A percentile compares a stretch with the other conserved stretches of the same genome.
Evolutionary conservation across 148 eudicot species (phyloP).

Genomic region (Limonium bicolor): DNA sequence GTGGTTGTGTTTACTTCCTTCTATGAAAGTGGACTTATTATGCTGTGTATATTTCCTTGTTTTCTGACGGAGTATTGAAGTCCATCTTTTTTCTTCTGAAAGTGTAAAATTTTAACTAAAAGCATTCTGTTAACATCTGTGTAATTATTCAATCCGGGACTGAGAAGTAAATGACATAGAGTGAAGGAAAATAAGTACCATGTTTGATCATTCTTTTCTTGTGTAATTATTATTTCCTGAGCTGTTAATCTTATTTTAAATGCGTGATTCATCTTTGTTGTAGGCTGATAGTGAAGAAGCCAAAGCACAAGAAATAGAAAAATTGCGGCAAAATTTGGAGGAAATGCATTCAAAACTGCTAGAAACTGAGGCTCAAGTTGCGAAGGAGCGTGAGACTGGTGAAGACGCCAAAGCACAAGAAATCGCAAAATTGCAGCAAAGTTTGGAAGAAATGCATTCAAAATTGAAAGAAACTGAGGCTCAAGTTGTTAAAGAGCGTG

Average conservation of each 20-base stretch:
- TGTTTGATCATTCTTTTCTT: too few species aligned
- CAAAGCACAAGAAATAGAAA: conserved; percentile 54
- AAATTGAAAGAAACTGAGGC: conserved; percentile 46
- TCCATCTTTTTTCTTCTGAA: too few species aligned
- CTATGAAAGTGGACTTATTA: too few species aligned
- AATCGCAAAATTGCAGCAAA: conserved; percentile 32
- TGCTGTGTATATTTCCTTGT: too few species aligned
- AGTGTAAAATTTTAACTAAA: too few species aligned
- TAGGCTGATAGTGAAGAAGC: conserved; percentile 63
- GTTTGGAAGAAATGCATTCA: conserved; percentile 52
- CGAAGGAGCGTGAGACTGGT: conserved; percentile 39
- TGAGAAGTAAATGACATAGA: too few species aligned
- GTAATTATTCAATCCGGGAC: too few species aligned
- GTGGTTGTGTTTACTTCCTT: too few species aligned
- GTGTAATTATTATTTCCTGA: conserved; percentile 1
- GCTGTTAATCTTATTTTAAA: conserved; percentile 1
- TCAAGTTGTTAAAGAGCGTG: conserved; percentile 39
- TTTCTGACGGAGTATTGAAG: too few species aligned
- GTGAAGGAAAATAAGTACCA: too few species aligned
- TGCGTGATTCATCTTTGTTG: conserved; percentile 1
- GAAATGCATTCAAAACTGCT: conserved; percentile 44
- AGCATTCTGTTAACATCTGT: too few species aligned
- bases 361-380: conserved; percentile 40
- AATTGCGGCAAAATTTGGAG: conserved; percentile 48
- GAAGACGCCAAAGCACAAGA: conserved; percentile 33